Conservation (phyloP, 2,329 filamentous ascomycete species). For the Cercospora zeina region DNA sequence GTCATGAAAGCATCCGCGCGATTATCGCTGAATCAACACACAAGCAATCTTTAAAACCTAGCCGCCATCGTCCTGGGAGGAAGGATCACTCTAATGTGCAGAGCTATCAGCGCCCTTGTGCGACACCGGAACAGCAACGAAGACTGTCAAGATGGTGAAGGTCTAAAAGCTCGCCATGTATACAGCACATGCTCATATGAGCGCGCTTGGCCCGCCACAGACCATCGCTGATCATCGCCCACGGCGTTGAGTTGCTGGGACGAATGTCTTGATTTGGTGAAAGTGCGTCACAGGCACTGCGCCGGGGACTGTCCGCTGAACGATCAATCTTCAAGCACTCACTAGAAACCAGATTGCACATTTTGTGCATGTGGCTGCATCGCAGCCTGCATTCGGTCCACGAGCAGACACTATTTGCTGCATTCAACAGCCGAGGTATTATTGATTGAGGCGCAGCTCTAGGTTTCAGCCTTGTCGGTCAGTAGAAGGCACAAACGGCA, state of each 20-base stretch:
- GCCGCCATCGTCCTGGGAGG: no score
- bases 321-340: not conserved
- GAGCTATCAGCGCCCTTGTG: no score
- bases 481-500: not conserved
- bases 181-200: no score
- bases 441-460: not conserved
- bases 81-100: no score
- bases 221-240: no score
- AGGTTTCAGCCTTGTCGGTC: not conserved
- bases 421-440: not conserved
- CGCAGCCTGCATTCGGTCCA: not conserved
- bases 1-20: not conserved
- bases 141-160: no score
- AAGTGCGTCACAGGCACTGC: not conserved
- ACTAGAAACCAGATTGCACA: not conserved
- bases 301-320: not conserved
- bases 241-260: no score
- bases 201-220: no score
- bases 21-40: not conserved
- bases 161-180: no score
- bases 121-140: no score
- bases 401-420: not conserved
- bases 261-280: no score
- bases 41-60: not conserved
- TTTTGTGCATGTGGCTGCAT: not conserved